Evolutionary conservation across 768 basidiomycete species (phyloP).

Genomic region (Fistulinella prunicolor): DNA sequence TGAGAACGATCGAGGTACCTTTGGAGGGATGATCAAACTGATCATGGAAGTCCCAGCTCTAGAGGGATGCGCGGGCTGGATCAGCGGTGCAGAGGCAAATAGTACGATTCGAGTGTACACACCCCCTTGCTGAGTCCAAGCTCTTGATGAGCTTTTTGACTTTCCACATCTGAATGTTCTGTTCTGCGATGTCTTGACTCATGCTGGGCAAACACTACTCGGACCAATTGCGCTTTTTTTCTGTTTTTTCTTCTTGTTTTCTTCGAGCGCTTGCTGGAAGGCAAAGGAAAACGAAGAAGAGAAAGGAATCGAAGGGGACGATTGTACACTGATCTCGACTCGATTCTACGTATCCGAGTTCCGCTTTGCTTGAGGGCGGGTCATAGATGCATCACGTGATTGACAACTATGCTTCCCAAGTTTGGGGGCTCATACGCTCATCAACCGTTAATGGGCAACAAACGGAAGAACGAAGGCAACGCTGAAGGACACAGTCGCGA

Average conservation of each 20-base stretch:
- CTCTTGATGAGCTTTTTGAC: slow-evolving; percentile 99
- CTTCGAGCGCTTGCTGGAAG: slow-evolving; percentile 19
- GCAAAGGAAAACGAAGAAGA: slow-evolving; percentile 20
- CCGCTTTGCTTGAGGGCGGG: slow-evolving; percentile 26
- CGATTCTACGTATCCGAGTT: slow-evolving; percentile 10
- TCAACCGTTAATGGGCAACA: slow-evolving; percentile 23
- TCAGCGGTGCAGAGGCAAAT: slow-evolving; percentile 14
- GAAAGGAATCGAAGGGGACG: not conserved
- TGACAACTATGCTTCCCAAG: not conserved
- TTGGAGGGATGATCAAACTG: slow-evolving; percentile 94
- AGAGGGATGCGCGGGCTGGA: slow-evolving; percentile 16
- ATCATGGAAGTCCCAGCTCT: slow-evolving; percentile 99
- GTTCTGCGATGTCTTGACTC: slow-evolving; percentile 85
- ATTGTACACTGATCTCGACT: slow-evolving; percentile 3
- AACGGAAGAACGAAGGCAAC: slow-evolving; percentile 21
- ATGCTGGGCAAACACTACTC: slow-evolving; percentile 46
- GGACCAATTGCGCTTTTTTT: slow-evolving; percentile 10
- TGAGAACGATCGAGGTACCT: slow-evolving; percentile 45
- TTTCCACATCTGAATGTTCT: slow-evolving; percentile 98
- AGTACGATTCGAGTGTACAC: slow-evolving; percentile 2
- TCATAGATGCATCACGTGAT: slow-evolving; percentile 11
- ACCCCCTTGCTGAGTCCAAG: slow-evolving; percentile 76
- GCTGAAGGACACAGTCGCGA: not conserved
- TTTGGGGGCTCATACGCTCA: no score
- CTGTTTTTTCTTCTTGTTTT: slow-evolving; percentile 6